These are phyloP conservation scores for Penicillium brevicompactum DNA, from an alignment of 2,329 filamentous ascomycete species.

Conservation along the genomic window DNA sequence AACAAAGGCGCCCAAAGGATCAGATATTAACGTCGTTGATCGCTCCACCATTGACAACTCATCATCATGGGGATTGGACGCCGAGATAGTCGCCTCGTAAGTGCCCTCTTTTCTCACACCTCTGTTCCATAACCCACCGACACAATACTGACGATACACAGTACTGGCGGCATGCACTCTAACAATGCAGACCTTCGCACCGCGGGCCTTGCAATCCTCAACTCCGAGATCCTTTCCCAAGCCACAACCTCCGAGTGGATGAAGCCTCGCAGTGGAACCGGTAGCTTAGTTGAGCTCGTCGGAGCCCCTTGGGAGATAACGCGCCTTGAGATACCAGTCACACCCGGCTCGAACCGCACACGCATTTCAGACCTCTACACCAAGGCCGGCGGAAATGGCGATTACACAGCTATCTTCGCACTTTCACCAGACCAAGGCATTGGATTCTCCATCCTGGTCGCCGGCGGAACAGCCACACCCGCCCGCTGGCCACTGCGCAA, in stretches of 20 bases:
- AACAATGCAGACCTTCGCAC: constrained; percentile 7
- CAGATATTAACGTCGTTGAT: constrained; percentile 1
- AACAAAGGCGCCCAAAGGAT: not conserved
- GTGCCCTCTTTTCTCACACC: not conserved
- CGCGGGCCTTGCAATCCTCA: constrained; percentile 10
- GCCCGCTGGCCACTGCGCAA: constrained; percentile 10
- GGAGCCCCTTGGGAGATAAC: constrained; percentile 13
- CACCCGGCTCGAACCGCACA: constrained; percentile 9
- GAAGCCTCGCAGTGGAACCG: constrained; percentile 13
- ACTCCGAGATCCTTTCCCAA: constrained; percentile 7
- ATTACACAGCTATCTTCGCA: constrained; percentile 10
- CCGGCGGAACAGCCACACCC: constrained; percentile 1
- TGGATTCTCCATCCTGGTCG: constrained; percentile 9
- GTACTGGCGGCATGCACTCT: constrained; percentile 7
- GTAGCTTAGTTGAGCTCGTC: constrained; percentile 11
- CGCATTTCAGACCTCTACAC: constrained; percentile 14
- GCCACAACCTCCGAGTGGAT: constrained; percentile 12
- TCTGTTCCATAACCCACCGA: not conserved
- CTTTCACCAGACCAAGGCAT: constrained; percentile 13
- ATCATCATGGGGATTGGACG: not conserved
- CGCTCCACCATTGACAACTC: not conserved
- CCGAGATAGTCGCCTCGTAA: constrained; percentile 6
- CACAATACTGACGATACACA: not conserved
- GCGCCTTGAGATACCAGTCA: constrained; percentile 7
- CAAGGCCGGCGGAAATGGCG: constrained; percentile 9